Evolutionary conservation across 495 filamentous ascomycete species (phyloP).

Genomic region (Thermochaetoides thermophila): DNA sequence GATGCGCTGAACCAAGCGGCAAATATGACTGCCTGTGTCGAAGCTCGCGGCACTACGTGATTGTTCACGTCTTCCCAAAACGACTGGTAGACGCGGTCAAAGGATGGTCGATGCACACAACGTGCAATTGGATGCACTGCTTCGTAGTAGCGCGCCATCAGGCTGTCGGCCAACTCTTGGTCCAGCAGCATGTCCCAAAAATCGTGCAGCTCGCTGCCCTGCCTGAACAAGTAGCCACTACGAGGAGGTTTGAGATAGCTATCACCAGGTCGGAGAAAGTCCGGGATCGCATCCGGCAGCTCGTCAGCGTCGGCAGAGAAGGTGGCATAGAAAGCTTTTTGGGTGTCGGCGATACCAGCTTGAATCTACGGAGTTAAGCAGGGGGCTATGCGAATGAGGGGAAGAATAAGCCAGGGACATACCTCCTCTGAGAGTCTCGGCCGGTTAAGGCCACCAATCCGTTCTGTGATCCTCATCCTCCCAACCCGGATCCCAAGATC

Average conservation of each 20-base stretch:
- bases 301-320: background rate
- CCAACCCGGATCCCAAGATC: slow-evolving; percentile 59
- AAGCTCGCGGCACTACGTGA: slow-evolving; percentile 43
- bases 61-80: slow-evolving; percentile 47
- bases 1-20: slow-evolving; percentile 52
- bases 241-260: slow-evolving; percentile 43
- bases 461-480: slow-evolving; percentile 55
- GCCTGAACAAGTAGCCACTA: slow-evolving; percentile 55
- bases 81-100: slow-evolving; percentile 42
- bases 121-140: slow-evolving; percentile 52
- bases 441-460: slow-evolving; percentile 45
- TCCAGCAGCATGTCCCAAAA: slow-evolving; percentile 43
- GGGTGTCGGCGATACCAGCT: slow-evolving; percentile 10
- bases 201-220: slow-evolving; percentile 27
- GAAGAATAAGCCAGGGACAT: slow-evolving; percentile 5
- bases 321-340: background rate
- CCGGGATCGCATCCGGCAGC: slow-evolving; percentile 15
- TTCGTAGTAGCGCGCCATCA: slow-evolving; percentile 49
- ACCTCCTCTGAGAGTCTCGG: slow-evolving; percentile 55
- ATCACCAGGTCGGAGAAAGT: slow-evolving; percentile 35
- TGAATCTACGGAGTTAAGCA: slow-evolving; percentile 8
- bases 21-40: slow-evolving; percentile 51
- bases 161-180: slow-evolving; percentile 31
- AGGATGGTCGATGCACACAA: slow-evolving; percentile 47
- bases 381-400: background rate